phyloP scores from a whole-genome alignment of 164 flowering plant genomes.

The Houttuynia cordata region DNA sequence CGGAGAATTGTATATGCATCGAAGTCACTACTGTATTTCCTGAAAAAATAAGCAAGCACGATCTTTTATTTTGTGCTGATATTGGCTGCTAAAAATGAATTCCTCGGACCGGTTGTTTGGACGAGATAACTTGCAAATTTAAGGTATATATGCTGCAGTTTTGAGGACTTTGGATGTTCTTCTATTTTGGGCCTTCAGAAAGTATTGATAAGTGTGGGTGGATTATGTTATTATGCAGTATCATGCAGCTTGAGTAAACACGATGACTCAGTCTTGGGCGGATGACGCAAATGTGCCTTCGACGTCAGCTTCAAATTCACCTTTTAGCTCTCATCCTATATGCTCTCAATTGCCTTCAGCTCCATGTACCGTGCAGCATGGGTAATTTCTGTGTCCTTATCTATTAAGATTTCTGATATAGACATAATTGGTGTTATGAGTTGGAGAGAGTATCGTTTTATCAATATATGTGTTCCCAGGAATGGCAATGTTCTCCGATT shows the following conservation, averaged over 20 bases:
- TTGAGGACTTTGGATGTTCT: too few species aligned
- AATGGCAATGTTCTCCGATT: conserved; percentile 47
- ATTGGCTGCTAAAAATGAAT: too few species aligned
- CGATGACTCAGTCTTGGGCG: conserved; percentile 8
- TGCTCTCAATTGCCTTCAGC: conserved; percentile 8
- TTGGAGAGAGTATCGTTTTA: not conserved
- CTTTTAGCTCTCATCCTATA: conserved; percentile 5
- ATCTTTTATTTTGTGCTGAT: too few species aligned
- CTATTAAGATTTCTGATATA: not conserved
- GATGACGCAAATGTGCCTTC: conserved; percentile 16
- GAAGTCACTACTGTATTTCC: too few species aligned
- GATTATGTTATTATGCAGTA: not conserved
- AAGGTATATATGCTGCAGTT: too few species aligned
- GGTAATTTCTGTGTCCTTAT: conserved; percentile 6
- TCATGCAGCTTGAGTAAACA: conserved; percentile 15
- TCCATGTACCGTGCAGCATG: conserved; percentile 6
- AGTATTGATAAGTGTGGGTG: not conserved
- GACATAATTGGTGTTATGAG: not conserved
- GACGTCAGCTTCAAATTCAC: conserved; percentile 4
- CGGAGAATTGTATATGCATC: too few species aligned
- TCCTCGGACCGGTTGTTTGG: too few species aligned
- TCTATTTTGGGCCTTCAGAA: not conserved
- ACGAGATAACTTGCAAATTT: too few species aligned
- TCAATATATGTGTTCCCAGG: conserved; percentile 12
- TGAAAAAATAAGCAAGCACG: too few species aligned